Evolutionary conservation across 116 monocot species (phyloP).

Genomic region (Zostera marina): DNA sequence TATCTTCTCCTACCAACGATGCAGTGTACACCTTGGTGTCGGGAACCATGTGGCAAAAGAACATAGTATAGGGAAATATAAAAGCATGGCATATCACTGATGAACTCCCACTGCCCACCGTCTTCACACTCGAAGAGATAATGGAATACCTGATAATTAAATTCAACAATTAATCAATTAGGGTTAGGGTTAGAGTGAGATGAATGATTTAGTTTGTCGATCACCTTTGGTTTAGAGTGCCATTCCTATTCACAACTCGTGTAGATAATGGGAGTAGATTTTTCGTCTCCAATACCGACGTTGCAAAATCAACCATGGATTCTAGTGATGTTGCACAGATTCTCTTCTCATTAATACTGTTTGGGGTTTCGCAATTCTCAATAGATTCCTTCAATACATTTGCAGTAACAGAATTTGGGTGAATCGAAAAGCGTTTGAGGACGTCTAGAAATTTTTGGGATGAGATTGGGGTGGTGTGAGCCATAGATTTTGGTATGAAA

Average conservation of each 20-base stretch:
- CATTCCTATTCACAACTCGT: constrained; percentile 2
- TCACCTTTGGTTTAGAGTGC: background rate
- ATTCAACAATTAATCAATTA: background rate
- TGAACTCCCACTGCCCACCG: background rate
- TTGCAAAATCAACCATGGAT: constrained; percentile 65
- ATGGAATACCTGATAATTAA: constrained; percentile 8
- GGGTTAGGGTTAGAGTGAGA: background rate
- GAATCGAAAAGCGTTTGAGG: constrained; percentile 18
- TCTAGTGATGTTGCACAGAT: constrained; percentile 49
- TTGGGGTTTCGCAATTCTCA: constrained; percentile 23
- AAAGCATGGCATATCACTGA: constrained; percentile 20
- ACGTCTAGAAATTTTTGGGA: constrained; percentile 19
- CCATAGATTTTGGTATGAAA: constrained; percentile 19
- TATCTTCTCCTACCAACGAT: constrained; percentile 20
- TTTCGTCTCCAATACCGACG: constrained; percentile 12
- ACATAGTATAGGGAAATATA: constrained; percentile 25
- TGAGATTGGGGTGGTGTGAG: constrained; percentile 46
- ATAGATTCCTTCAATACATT: constrained; percentile 17
- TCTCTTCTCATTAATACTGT: constrained; percentile 24
- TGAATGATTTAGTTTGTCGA: background rate
- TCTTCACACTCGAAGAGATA: background rate
- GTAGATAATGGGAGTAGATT: constrained; percentile 15
- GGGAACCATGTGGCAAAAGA: constrained; percentile 22
- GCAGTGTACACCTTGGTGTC: constrained; percentile 13
- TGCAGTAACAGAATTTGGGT: constrained; percentile 17